Conservation (phyloP, 495 filamentous ascomycete species). For the Thermothielavioides terrestris region DNA sequence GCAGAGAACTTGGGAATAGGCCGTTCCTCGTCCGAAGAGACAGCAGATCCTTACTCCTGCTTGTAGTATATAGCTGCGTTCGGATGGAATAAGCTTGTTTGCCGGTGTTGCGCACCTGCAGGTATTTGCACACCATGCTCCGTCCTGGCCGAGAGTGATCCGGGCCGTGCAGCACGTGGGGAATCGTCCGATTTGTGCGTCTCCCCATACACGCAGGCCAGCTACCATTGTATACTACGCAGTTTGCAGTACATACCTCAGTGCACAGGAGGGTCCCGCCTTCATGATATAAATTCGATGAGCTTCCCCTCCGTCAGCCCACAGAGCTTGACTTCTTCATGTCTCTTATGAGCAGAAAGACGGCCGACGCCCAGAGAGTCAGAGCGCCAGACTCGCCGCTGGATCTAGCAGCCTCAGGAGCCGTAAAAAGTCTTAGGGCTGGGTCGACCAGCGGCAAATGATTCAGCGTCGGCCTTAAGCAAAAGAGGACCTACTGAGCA, state of each 20-base stretch:
- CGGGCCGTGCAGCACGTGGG: conserved; percentile 19
- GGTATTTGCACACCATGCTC: conserved; percentile 4
- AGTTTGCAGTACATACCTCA: too few species aligned
- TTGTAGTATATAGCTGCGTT: too few species aligned
- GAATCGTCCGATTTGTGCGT: conserved; percentile 26
- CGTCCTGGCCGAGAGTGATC: conserved; percentile 20
- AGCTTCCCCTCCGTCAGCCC: neutral
- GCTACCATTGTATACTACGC: too few species aligned
- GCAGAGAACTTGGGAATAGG: neutral
- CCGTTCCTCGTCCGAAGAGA: neutral
- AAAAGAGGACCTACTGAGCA: too few species aligned
- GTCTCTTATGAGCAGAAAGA: too few species aligned
- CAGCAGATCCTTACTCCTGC: too few species aligned
- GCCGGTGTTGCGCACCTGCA: neutral
- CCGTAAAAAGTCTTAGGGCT: too few species aligned
- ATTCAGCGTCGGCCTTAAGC: too few species aligned
- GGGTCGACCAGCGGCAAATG: too few species aligned
- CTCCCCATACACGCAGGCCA: conserved; percentile 5
- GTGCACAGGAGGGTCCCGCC: neutral
- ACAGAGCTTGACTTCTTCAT: neutral
- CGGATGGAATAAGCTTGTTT: conserved; percentile 10
- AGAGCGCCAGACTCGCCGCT: too few species aligned
- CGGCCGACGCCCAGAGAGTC: too few species aligned
- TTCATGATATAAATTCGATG: neutral
- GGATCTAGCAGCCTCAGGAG: too few species aligned